Percentiles rank a stretch among this genome's conserved stretches.
These are phyloP conservation scores for Fusarium neocosmosporiellum DNA, from an alignment of 2,329 filamentous ascomycete genomes.

Conservation along the genomic window DNA sequence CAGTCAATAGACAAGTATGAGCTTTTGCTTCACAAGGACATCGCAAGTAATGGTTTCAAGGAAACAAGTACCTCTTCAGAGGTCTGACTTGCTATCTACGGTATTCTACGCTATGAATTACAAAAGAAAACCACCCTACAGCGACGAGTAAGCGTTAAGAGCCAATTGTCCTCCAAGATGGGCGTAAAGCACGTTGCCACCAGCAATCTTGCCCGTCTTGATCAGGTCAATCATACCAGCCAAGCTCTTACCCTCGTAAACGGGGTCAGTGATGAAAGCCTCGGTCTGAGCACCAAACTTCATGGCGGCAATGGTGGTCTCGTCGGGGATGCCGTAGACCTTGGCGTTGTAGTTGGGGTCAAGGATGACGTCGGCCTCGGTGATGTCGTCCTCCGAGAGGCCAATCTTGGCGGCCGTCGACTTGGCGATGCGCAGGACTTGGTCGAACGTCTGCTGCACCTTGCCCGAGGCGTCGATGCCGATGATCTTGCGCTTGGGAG, in stretches of 20 bases:
- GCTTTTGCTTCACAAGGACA: background rate
- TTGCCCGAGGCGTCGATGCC: conserved; percentile 69
- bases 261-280: conserved; percentile 79
- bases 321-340: conserved; percentile 74
- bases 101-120: conserved; percentile 18
- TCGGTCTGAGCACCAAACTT: conserved; percentile 75
- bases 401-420: conserved; percentile 73
- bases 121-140: conserved; percentile 13
- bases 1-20: background rate
- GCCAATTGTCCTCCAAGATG: conserved; percentile 78
- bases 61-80: background rate
- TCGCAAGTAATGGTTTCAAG: background rate
- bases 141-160: conserved; percentile 72
- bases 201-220: conserved; percentile 68
- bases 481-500: conserved; percentile 65
- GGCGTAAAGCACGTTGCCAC: conserved; percentile 76
- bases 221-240: conserved; percentile 78
- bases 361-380: conserved; percentile 70
- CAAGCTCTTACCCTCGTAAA: conserved; percentile 81
- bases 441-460: conserved; percentile 67
- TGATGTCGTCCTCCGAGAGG: conserved; percentile 68
- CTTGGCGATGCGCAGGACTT: conserved; percentile 74
- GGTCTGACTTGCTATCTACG: background rate
- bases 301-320: conserved; percentile 74
- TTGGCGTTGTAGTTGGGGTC: conserved; percentile 73